Evolutionary conservation across 306 rosid genomes (phyloP).

Genomic region (Clitoria ternatea): DNA sequence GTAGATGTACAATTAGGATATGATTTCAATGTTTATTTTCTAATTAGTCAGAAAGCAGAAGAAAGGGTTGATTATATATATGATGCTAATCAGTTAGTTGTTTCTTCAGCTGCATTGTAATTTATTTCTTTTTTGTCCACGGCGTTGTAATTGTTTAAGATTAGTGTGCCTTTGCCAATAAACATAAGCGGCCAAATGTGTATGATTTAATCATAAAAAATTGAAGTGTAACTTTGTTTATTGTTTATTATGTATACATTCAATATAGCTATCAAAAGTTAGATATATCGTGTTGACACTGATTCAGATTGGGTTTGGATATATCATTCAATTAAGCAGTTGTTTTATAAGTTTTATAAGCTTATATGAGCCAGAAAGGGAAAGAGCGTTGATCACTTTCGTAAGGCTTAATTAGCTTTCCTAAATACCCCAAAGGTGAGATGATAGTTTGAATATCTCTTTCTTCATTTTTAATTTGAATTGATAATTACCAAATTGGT

Average conservation of each 20-base stretch:
- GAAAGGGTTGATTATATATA: conserved; percentile 4
- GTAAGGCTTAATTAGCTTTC: background rate
- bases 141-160: conserved; percentile 6
- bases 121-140: background rate
- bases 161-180: conserved; percentile 8
- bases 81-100: conserved; percentile 13
- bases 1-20: conserved; percentile 33
- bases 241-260: background rate
- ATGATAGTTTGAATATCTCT: background rate
- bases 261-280: background rate
- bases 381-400: too few species aligned
- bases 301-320: background rate
- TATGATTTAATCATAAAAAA: conserved; percentile 14
- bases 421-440: background rate
- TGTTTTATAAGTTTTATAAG: background rate
- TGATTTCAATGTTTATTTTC: conserved; percentile 7
- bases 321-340: background rate
- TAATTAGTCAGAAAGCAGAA: background rate
- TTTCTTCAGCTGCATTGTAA: conserved; percentile 16
- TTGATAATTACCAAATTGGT: background rate
- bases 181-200: conserved; percentile 3
- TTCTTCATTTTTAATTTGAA: background rate
- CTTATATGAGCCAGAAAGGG: background rate
- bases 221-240: background rate
- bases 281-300: background rate